These are phyloP conservation scores for Fusarium sp. DNA, from an alignment of 2,329 filamentous ascomycete species.

Conservation along the genomic window DNA sequence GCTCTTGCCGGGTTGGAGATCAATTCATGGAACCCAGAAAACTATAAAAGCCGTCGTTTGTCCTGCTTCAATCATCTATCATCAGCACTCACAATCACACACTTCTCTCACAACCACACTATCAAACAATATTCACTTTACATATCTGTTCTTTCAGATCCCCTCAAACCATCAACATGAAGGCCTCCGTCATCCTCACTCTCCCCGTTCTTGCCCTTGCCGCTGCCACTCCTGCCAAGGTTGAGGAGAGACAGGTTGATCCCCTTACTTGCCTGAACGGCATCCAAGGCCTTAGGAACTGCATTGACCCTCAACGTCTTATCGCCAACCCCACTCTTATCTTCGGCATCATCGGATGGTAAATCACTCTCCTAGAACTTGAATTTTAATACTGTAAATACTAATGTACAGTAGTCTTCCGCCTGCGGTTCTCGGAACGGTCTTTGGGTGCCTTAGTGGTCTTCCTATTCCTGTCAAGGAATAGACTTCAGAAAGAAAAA, in stretches of 20 bases:
- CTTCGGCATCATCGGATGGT: accelerated
- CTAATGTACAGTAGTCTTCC: not conserved
- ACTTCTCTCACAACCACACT: not conserved
- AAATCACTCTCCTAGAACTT: not conserved
- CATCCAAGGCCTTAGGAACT: accelerated
- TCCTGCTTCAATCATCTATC: not conserved
- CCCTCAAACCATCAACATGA: conserved; percentile 4
- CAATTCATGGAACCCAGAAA: accelerated
- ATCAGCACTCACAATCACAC: conserved; percentile 10
- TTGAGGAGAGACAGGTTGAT: conserved; percentile 10
- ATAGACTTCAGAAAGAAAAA: not conserved
- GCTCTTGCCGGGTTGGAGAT: accelerated
- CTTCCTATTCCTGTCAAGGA: not conserved
- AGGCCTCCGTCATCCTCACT: conserved; percentile 10
- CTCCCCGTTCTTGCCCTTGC: conserved; percentile 18
- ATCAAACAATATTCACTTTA: not conserved
- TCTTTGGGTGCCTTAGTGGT: accelerated
- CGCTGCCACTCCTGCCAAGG: conserved; percentile 3
- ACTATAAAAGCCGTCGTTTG: conserved; percentile 4
- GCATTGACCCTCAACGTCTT: not conserved
- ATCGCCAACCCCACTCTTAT: accelerated
- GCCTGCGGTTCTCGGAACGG: accelerated
- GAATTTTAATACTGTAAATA: accelerated
- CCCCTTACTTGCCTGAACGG: not conserved
- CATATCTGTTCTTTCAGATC: not conserved